Conservation (phyloP, 164 flowering plant genomes). For the Amborella trichopoda region DNA sequence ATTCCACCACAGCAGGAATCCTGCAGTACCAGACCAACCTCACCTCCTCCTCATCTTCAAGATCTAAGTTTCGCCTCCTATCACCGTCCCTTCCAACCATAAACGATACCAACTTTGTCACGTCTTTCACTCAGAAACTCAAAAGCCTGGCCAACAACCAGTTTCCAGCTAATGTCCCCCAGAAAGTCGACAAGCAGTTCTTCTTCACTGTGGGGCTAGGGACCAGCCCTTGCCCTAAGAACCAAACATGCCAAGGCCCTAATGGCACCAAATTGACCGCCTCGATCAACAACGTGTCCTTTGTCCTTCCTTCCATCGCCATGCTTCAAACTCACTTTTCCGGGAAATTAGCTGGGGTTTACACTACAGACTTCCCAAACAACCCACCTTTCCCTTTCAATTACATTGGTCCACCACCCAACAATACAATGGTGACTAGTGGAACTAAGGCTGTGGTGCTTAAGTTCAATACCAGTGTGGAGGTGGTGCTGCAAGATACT, state of each 20-base stretch:
- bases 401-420: background rate
- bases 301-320: too few species aligned
- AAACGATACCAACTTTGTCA: background rate
- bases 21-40: background rate
- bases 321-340: background rate
- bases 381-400: background rate
- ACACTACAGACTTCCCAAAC: background rate
- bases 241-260: slow-evolving; percentile 8
- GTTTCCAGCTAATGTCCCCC: slow-evolving; percentile 4
- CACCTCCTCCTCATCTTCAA: background rate
- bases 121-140: background rate
- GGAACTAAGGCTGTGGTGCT: background rate
- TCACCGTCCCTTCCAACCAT: background rate
- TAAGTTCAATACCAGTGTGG: background rate
- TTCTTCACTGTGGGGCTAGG: slow-evolving; percentile 8
- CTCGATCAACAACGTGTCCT: background rate
- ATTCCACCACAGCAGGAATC: background rate
- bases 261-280: slow-evolving; percentile 5
- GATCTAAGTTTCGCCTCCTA: background rate
- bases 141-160: background rate
- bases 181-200: slow-evolving; percentile 1
- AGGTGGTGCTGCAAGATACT: slow-evolving; percentile 1
- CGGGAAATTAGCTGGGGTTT: background rate
- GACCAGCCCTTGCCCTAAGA: slow-evolving; percentile 3
- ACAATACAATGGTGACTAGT: background rate